Evolutionary conservation across 176 grass and related monocot genomes (phyloP).

Genomic region (Pharus latifolius): DNA sequence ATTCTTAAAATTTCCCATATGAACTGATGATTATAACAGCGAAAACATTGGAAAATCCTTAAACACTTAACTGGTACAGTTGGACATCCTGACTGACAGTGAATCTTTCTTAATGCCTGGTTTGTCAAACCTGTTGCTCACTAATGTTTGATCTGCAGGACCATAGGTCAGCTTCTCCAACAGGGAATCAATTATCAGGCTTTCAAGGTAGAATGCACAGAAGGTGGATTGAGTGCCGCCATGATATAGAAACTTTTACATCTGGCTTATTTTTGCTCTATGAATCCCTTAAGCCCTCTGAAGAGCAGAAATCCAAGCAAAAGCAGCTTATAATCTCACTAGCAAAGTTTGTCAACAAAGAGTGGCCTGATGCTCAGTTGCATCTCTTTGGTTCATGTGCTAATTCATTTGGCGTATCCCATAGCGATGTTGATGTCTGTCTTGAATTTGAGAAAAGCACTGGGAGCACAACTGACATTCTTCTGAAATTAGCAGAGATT

Average conservation of each 20-base stretch:
- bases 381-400: conserved; percentile 62
- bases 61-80: too few species aligned
- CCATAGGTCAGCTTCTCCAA: not conserved
- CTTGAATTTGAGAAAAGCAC: conserved; percentile 21
- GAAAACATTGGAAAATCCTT: too few species aligned
- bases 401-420: conserved; percentile 42
- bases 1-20: too few species aligned
- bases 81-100: too few species aligned
- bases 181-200: not conserved
- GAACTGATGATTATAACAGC: too few species aligned
- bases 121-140: not conserved
- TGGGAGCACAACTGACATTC: not conserved
- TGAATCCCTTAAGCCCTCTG: conserved; percentile 33
- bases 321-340: conserved; percentile 31
- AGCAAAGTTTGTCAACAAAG: conserved; percentile 9
- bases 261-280: conserved; percentile 26
- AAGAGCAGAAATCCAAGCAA: conserved; percentile 30
- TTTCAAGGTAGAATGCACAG: not conserved
- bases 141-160: not conserved
- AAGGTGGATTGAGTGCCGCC: conserved; percentile 19
- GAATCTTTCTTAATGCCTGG: not conserved
- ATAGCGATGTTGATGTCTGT: conserved; percentile 52
- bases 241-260: conserved; percentile 18
- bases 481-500: conserved; percentile 34
- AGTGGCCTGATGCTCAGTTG: conserved; percentile 41